Evolutionary conservation across 2,329 filamentous ascomycete species (phyloP).

Genomic region (Conoideocrella luteorostrata): DNA sequence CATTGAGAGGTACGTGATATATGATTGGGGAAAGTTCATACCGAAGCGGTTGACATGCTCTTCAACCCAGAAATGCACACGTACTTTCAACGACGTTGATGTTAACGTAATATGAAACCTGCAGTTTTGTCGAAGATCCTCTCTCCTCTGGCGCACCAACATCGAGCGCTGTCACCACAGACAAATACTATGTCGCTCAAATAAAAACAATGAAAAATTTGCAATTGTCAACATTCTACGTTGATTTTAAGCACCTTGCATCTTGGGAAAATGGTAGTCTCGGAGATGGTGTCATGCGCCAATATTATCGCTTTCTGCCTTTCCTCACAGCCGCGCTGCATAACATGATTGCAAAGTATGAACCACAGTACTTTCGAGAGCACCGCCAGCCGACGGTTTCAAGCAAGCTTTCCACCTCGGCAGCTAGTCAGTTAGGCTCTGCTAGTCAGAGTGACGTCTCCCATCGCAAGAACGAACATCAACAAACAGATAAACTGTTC

Average conservation of each 20-base stretch:
- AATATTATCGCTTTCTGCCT: conserved; percentile 92
- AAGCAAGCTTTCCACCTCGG: conserved; percentile 64
- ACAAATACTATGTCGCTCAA: conserved; percentile 80
- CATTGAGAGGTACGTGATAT: conserved; percentile 58
- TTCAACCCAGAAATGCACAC: too few relatives aligned
- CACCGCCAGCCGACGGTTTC: conserved; percentile 79
- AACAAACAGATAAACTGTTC: conserved; percentile 96
- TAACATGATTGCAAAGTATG: conserved; percentile 89
- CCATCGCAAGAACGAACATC: conserved; percentile 78
- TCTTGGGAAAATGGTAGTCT: conserved; percentile 72
- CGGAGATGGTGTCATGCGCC: conserved; percentile 76
- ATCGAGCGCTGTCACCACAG: conserved; percentile 65
- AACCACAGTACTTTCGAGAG: conserved; percentile 87
- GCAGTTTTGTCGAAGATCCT: conserved; percentile 62
- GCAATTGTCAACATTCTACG: conserved; percentile 76
- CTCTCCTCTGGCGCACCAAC: conserved; percentile 55
- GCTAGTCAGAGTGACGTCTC: conserved; percentile 60
- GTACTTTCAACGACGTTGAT: too few relatives aligned
- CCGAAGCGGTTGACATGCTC: too few relatives aligned
- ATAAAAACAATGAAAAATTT: conserved; percentile 71
- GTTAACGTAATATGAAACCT: not conserved
- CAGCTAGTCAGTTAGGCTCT: conserved; percentile 54
- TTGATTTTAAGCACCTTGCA: conserved; percentile 80
- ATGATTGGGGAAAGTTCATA: not conserved
- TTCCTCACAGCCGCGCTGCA: conserved; percentile 85